Conservation (phyloP, 2,329 filamentous ascomycete genomes). For the Sclerotinia trifoliorum region DNA sequence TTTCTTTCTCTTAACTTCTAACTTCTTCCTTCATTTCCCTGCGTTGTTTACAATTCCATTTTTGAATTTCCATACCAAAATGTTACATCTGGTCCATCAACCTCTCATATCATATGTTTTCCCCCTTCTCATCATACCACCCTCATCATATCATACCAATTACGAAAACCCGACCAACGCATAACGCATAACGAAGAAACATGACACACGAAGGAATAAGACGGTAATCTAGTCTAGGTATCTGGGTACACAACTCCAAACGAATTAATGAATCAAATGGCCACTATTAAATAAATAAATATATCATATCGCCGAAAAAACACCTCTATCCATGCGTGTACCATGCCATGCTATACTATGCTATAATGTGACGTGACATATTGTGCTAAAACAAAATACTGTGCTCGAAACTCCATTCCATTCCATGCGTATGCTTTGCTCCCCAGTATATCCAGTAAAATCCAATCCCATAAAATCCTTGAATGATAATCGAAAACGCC, state of each 20-base stretch:
- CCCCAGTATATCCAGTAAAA: too few species aligned
- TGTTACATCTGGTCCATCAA: too few species aligned
- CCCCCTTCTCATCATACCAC: too few species aligned
- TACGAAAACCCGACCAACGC: background rate
- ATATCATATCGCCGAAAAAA: too few species aligned
- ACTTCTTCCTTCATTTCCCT: background rate
- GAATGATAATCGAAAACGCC: too few species aligned
- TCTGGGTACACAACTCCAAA: background rate
- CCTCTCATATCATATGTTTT: too few species aligned
- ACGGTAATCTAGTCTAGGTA: background rate
- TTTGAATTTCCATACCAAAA: too few species aligned
- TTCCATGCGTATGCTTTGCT: too few species aligned
- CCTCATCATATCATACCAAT: background rate
- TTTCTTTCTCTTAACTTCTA: background rate
- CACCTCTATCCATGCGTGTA: too few species aligned
- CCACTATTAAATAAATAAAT: background rate
- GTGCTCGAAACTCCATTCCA: too few species aligned
- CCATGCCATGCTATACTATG: background rate
- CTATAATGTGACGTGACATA: background rate
- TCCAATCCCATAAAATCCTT: too few species aligned
- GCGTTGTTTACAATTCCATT: background rate
- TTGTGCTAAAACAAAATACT: background rate
- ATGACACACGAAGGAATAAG: background rate
- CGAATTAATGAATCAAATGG: slow-evolving; percentile 5
- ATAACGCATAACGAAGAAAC: slow-evolving; percentile 2